Conservation (phyloP, 129 eudicot species). For the Pittosporum tobira region DNA sequence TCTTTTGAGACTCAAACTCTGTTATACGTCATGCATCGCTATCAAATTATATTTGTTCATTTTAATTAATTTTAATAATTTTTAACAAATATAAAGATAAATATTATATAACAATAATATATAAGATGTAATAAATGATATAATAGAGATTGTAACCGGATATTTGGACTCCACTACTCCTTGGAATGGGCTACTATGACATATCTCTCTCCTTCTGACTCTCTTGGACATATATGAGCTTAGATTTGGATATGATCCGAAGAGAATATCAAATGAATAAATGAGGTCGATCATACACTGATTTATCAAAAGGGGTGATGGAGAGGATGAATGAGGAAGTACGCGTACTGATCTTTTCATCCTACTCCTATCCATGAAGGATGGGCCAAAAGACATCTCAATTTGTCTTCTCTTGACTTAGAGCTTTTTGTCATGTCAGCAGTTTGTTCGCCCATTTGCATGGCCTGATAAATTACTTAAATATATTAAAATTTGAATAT, state of each 20-base stretch:
- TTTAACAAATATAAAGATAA: too few relatives aligned
- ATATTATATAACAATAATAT: too few relatives aligned
- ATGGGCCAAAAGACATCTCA: conserved; percentile 12
- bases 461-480: neutral
- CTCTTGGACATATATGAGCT: neutral
- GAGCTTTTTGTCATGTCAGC: neutral
- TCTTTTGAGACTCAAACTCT: too few relatives aligned
- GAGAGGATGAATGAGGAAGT: neutral
- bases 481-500: too few relatives aligned
- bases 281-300: too few relatives aligned
- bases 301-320: conserved; percentile 2
- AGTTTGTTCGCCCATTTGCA: conserved; percentile 1
- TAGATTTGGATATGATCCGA: neutral
- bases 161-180: too few relatives aligned
- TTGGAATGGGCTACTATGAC: conserved; percentile 9
- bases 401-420: conserved; percentile 16
- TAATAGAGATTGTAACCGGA: too few relatives aligned
- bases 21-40: too few relatives aligned
- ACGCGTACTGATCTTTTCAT: neutral
- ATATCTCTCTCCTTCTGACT: neutral
- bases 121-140: too few relatives aligned
- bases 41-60: too few relatives aligned
- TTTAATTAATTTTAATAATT: too few relatives aligned
- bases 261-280: neutral
- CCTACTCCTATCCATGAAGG: conserved; percentile 11